Evolutionary conservation across 1,139 yeast genomes (phyloP), one percentile per base, ranked within the genome.

Genomic region (Magnusiomyces tetraspermus): DNA sequence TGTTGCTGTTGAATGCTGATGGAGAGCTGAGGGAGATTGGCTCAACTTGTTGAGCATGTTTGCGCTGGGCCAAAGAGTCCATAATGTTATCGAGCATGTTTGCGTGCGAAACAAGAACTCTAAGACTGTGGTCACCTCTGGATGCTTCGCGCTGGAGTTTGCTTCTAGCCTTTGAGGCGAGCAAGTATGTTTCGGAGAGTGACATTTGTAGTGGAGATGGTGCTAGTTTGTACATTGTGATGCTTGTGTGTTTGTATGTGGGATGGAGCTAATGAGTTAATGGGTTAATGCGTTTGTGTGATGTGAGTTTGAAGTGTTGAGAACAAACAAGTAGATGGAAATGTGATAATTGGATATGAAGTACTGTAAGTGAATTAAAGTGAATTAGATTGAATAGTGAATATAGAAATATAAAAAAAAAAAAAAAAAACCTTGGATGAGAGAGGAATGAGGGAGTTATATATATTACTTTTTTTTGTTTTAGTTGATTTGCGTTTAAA

Each of bases 71-170:
- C 11, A 65, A 56, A 17, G 59, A 48, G 46, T 80, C 89, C 80
- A 85, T 81, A 47, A 85, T 65, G 58, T 74, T 74, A 63, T 85
- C 95, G 55, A 85, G 73, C 72, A 85, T 71, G 66, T 85, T 85
- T 21, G 94, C 92, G 67, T 85, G 94, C 36, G 81, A 76, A 2
- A 85, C 90, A 48, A 85, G 73, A 49, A 74, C 70, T 55, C 88
- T 74, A 52, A 85, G 72, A 56, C 80, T 71, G 44, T 83, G 78
- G 59, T 82, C 85, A 8, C 78, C 76, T 57, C 76, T 75, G 37
- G 77, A 65, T 2, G 90, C 90, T 64, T 83, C 89, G 55, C 68
- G 74, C 42, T 87, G 79, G 38, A 85, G 76, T 70, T 83, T 85
- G 42, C 76, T 63, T 64, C 87, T 79, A 15, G 85, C 94, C 62